phyloP scores from a whole-genome alignment of 2,329 filamentous ascomycete species.

The Tolypocladium guangdongense region DNA sequence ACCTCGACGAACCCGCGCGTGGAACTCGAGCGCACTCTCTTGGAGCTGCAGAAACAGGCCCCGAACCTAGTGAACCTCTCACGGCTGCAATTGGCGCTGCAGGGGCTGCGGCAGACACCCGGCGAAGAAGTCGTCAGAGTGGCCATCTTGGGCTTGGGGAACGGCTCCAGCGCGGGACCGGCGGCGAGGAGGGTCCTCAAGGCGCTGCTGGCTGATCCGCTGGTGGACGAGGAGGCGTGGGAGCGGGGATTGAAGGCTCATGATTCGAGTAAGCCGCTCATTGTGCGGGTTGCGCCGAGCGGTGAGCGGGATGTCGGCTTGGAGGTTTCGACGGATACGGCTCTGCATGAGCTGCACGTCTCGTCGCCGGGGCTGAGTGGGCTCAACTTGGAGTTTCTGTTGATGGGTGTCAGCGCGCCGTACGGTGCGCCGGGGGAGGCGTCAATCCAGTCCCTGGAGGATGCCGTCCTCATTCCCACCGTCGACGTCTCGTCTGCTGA shows the following conservation, averaged over 20 bases:
- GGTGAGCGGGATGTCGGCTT: conserved; percentile 17
- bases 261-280: conserved; percentile 43
- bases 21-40: conserved; percentile 49
- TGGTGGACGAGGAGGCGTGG: conserved; percentile 53
- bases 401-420: conserved; percentile 39
- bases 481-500: conserved; percentile 59
- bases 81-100: conserved; percentile 58
- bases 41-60: conserved; percentile 49
- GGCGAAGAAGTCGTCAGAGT: conserved; percentile 49
- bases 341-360: conserved; percentile 48
- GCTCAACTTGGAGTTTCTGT: conserved; percentile 53
- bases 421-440: conserved; percentile 18
- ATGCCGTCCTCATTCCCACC: conserved; percentile 63
- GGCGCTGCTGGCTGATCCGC: conserved; percentile 59
- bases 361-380: conserved; percentile 51
- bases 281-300: conserved; percentile 43
- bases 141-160: conserved; percentile 40
- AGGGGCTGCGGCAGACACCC: conserved; percentile 45
- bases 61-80: conserved; percentile 56
- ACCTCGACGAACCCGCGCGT: conserved; percentile 24
- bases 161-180: conserved; percentile 24
- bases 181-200: conserved; percentile 56
- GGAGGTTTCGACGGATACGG: conserved; percentile 17
- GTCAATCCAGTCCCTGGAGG: conserved; percentile 36
- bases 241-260: conserved; percentile 48